A percentile compares a stretch with the other conserved stretches of the same genome.
These are phyloP conservation scores for Pseudohyphozyma bogoriensis DNA, from an alignment of 768 basidiomycete species.

Conservation along the genomic window DNA sequence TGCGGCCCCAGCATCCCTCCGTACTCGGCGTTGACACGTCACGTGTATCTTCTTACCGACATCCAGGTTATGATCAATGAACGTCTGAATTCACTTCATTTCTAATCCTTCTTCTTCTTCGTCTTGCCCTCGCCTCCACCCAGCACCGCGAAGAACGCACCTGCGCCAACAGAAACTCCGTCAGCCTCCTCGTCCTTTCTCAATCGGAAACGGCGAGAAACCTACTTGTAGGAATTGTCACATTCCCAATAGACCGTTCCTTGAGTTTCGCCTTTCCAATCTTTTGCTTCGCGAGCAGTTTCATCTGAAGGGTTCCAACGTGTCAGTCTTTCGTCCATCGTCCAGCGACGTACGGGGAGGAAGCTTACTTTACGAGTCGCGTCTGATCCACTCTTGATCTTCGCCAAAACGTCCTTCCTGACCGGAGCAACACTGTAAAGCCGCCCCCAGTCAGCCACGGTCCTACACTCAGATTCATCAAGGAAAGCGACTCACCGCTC, in stretches of 20 bases:
- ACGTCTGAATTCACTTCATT: not conserved
- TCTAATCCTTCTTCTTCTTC: slow-evolving; percentile 11
- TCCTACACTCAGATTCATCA: not conserved
- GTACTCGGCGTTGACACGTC: no score
- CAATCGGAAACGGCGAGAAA: slow-evolving; percentile 72
- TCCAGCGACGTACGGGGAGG: not conserved
- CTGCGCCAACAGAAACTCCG: no score
- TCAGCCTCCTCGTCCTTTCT: slow-evolving; percentile 28
- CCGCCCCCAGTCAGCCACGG: not conserved
- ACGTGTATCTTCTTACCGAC: no score
- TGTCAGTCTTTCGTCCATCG: slow-evolving; percentile 40
- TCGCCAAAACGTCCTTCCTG: slow-evolving; percentile 70
- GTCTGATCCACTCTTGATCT: slow-evolving; percentile 87
- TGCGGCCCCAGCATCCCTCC: no score
- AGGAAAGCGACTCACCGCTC: slow-evolving; percentile 48
- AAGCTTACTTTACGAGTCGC: slow-evolving; percentile 72
- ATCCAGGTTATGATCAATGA: no score
- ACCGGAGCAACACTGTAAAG: slow-evolving; percentile 27
- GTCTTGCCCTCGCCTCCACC: slow-evolving; percentile 31
- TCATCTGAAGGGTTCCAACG: slow-evolving; percentile 34
- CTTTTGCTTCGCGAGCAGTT: slow-evolving; percentile 58
- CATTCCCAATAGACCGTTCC: slow-evolving; percentile 53
- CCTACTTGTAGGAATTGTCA: slow-evolving; percentile 73
- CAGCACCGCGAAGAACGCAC: slow-evolving; percentile 85
- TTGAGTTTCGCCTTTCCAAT: slow-evolving; percentile 86